Percentiles rank a stretch among this genome's conserved stretches.
phyloP scores from a whole-genome alignment of 768 basidiomycete genomes.

The Lyophyllum semitale region DNA sequence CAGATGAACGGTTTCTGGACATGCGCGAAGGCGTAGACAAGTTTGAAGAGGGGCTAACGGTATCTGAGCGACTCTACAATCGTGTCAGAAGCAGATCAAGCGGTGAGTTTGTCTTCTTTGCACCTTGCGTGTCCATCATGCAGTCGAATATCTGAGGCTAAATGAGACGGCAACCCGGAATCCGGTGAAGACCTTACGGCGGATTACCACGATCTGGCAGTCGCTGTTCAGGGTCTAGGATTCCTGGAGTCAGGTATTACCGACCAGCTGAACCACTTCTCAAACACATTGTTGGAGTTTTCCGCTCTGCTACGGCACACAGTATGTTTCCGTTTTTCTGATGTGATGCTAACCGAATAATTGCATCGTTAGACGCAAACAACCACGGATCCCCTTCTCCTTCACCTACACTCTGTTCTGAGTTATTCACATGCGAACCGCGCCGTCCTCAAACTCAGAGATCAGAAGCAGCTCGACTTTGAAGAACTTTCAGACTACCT shows the following conservation, averaged over 20 bases:
- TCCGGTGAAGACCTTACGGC: conserved; percentile 90
- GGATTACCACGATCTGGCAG: conserved; percentile 97
- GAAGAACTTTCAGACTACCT: conserved; percentile 97
- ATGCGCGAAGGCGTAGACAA: conserved; percentile 94
- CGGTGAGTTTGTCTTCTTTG: conserved; percentile 60
- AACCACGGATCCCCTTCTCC: conserved; percentile 89
- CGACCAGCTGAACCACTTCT: conserved; percentile 95
- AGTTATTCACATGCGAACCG: conserved; percentile 93
- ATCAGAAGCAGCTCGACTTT: conserved; percentile 98
- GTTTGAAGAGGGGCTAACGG: conserved; percentile 90
- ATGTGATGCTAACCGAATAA: conserved; percentile 3
- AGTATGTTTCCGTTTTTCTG: conserved; percentile 41
- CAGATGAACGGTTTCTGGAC: conserved; percentile 90
- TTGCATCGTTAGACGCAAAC: conserved; percentile 68
- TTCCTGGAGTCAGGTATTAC: conserved; percentile 99
- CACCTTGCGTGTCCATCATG: conserved; percentile 24
- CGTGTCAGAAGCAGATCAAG: conserved; percentile 80
- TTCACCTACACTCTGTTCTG: conserved; percentile 89
- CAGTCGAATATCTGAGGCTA: conserved; percentile 70
- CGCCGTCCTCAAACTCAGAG: conserved; percentile 91
- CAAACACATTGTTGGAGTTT: conserved; percentile 93
- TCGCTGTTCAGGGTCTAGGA: conserved; percentile 94
- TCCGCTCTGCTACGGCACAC: conserved; percentile 85
- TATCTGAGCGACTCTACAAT: conserved; percentile 80
- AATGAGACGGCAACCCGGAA: conserved; percentile 81